Evolutionary conservation across 78 protist genomes (phyloP).

Genomic region (Dictyostelium brefeldianum): DNA sequence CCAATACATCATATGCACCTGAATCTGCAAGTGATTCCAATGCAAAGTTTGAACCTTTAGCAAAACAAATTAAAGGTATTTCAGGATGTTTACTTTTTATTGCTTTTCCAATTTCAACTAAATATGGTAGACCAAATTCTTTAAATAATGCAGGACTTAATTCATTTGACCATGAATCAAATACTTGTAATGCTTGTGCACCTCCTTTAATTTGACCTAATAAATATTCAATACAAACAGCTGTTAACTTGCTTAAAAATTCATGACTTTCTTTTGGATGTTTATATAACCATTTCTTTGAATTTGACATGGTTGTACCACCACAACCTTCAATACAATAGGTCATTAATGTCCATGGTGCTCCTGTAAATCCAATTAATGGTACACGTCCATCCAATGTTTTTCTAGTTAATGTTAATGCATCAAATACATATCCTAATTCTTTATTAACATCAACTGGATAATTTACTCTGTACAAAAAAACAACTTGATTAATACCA

Average conservation of each 20-base stretch:
- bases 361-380: slow-evolving; percentile 91
- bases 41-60: slow-evolving; percentile 78
- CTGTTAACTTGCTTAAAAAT: slow-evolving; percentile 78
- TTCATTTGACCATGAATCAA: slow-evolving; percentile 94
- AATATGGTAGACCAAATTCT: slow-evolving; percentile 84
- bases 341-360: slow-evolving; percentile 95
- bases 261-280: slow-evolving; percentile 76
- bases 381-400: slow-evolving; percentile 87
- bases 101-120: slow-evolving; percentile 48
- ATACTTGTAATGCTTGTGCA: slow-evolving; percentile 89
- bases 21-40: slow-evolving; percentile 47
- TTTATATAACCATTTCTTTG: slow-evolving; percentile 86
- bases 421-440: slow-evolving; percentile 91
- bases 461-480: slow-evolving; percentile 20
- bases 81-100: slow-evolving; percentile 77
- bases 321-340: slow-evolving; percentile 96
- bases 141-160: slow-evolving; percentile 81
- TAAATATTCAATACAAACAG: slow-evolving; percentile 77
- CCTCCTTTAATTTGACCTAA: slow-evolving; percentile 90
- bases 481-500: no score
- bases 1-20: slow-evolving; percentile 73
- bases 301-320: slow-evolving; percentile 28
- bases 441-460: slow-evolving; percentile 82
- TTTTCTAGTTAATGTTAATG: slow-evolving; percentile 88
- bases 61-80: slow-evolving; percentile 90